Percentiles rank a stretch among this genome's conserved stretches.
Conservation (phyloP, 345 rosid species). For the Durio zibethinus region DNA sequence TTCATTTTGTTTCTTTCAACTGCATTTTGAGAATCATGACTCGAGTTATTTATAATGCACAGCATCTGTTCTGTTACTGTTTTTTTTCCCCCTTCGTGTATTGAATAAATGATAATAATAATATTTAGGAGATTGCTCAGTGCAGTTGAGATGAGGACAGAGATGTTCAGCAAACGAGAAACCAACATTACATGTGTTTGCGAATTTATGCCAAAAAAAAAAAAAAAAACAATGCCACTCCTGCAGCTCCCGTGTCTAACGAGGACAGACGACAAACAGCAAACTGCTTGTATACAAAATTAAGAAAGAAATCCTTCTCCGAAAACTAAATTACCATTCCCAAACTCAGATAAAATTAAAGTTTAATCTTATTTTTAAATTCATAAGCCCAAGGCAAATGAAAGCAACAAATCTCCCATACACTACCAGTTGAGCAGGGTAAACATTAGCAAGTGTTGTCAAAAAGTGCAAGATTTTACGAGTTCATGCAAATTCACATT, state of each 20-base stretch:
- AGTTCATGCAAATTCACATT: not conserved
- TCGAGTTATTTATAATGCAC: not conserved
- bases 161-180: too few species aligned
- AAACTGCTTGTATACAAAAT: not conserved
- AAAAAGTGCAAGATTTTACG: not conserved
- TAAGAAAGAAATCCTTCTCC: not conserved
- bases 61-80: too few species aligned
- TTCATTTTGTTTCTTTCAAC: not conserved
- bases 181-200: too few species aligned
- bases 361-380: not conserved
- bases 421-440: not conserved
- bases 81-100: too few species aligned
- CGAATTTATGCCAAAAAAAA: too few species aligned
- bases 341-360: not conserved
- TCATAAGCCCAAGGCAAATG: not conserved
- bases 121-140: too few species aligned
- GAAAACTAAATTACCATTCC: not conserved
- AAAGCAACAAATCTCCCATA: constrained; percentile 2
- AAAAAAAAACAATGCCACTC: too few species aligned
- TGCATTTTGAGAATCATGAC: not conserved
- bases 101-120: too few species aligned
- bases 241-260: too few species aligned
- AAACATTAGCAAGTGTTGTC: not conserved
- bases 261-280: not conserved
- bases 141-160: too few species aligned